Evolutionary conservation across 1,284 basidiomycete species (phyloP).

Genomic region (Anthracocystis walkeri): DNA sequence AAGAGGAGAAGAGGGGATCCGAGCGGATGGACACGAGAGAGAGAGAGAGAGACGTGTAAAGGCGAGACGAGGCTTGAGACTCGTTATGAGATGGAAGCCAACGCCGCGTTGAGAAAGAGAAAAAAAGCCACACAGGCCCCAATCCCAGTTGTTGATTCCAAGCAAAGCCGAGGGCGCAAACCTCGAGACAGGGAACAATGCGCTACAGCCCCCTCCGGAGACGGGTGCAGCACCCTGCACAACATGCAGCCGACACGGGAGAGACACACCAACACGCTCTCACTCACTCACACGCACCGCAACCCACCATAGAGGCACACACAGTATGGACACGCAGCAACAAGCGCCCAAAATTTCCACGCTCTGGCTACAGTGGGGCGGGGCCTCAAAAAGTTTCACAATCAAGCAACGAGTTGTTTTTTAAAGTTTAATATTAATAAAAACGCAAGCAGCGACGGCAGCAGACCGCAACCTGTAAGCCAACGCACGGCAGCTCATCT

Average conservation of each 20-base stretch:
- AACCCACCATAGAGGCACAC: not conserved
- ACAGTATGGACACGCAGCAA: not conserved
- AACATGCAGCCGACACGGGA: constrained; percentile 19
- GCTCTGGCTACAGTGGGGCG: constrained; percentile 2
- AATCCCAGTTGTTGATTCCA: not conserved
- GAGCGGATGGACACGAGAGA: not conserved
- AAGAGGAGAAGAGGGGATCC: not conserved
- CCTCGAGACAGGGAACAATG: constrained; percentile 6
- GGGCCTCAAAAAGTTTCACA: not conserved
- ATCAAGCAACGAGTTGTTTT: too few relatives aligned
- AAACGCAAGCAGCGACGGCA: not conserved
- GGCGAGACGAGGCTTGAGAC: not conserved
- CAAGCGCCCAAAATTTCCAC: not conserved
- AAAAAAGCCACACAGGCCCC: not conserved
- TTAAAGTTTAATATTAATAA: not conserved
- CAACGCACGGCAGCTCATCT: too few relatives aligned
- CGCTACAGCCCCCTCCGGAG: constrained; percentile 20
- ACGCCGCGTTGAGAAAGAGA: not conserved
- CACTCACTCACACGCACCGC: not conserved
- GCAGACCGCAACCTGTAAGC: not conserved
- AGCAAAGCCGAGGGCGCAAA: constrained; percentile 10
- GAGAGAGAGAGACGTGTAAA: not conserved
- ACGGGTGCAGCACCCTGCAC: constrained; percentile 35
- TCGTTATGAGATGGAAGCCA: not conserved
- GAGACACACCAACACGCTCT: constrained; percentile 2